Conservation (phyloP, 2,329 filamentous ascomycete genomes). For the Verruconis gallopava region DNA sequence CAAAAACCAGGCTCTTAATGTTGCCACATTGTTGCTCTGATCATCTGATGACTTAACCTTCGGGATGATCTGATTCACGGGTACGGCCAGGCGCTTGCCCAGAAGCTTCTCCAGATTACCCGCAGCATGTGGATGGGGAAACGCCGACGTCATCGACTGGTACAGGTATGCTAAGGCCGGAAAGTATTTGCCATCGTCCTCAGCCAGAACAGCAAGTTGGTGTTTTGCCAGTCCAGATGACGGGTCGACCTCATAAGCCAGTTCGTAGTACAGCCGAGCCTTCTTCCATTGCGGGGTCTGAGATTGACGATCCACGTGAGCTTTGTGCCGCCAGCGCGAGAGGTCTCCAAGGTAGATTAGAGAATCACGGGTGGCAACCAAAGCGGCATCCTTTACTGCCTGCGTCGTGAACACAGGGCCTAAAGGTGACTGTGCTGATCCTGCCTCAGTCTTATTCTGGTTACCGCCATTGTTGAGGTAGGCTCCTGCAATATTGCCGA, state of each 20-base stretch:
- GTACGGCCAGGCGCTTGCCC: conserved; percentile 41
- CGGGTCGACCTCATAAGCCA: conserved; percentile 69
- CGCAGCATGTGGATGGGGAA: conserved; percentile 61
- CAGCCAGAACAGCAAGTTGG: conserved; percentile 76
- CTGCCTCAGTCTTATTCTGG: neutral
- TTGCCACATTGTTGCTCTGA: conserved; percentile 24
- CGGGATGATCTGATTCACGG: conserved; percentile 1
- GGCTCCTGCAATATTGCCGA: conserved; percentile 40
- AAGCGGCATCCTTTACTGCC: conserved; percentile 38
- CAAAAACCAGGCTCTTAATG: conserved; percentile 69
- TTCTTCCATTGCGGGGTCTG: conserved; percentile 66
- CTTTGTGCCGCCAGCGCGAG: conserved; percentile 67
- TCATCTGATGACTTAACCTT: conserved; percentile 20
- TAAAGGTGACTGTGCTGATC: neutral
- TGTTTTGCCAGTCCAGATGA: conserved; percentile 74
- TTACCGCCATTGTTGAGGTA: neutral
- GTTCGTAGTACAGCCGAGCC: conserved; percentile 70
- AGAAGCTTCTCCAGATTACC: conserved; percentile 73
- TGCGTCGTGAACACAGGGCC: neutral
- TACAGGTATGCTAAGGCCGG: conserved; percentile 84
- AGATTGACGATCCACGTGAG: conserved; percentile 42
- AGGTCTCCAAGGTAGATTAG: conserved; percentile 83
- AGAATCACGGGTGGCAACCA: conserved; percentile 66
- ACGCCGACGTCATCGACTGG: conserved; percentile 60
- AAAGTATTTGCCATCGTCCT: conserved; percentile 66